phyloP scores from a whole-genome alignment of 345 rosid genomes.

The Rhizophora apiculata region DNA sequence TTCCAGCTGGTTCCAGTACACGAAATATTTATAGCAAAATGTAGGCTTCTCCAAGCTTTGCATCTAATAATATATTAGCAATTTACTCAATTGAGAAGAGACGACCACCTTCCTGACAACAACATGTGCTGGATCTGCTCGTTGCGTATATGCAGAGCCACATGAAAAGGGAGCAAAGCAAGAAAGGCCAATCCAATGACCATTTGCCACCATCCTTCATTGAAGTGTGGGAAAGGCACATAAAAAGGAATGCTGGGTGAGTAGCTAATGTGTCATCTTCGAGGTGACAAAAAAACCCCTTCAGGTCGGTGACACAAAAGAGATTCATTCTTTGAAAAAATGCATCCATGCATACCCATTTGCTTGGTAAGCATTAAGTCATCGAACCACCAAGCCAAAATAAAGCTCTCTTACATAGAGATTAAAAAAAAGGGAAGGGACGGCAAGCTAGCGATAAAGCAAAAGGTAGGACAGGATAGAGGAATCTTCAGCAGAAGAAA shows the following conservation, averaged over 20 bases:
- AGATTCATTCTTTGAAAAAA: constrained; percentile 31
- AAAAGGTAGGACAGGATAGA: constrained; percentile 19
- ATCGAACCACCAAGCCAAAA: neutral
- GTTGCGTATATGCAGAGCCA: too few species aligned
- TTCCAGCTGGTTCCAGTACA: too few species aligned
- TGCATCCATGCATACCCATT: constrained; percentile 5
- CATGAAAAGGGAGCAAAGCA: too few species aligned
- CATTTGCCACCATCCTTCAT: neutral
- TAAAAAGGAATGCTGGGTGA: neutral
- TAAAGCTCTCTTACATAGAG: neutral
- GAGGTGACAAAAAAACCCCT: neutral
- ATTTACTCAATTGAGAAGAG: too few species aligned
- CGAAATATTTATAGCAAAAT: too few species aligned
- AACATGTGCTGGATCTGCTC: too few species aligned
- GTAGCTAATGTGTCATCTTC: constrained; percentile 5
- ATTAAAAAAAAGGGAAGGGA: neutral
- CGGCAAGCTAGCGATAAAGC: constrained; percentile 21
- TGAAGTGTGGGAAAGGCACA: constrained; percentile 9
- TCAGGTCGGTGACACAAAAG: constrained; percentile 34
- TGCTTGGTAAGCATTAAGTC: constrained; percentile 1
- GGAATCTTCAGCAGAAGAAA: constrained; percentile 28
- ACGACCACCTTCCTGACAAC: too few species aligned
- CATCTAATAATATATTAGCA: too few species aligned
- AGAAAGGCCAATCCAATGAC: too few species aligned
- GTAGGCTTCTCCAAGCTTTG: too few species aligned